phyloP scores from a whole-genome alignment of 306 rosid genomes.

The Potentilla sterilis region DNA sequence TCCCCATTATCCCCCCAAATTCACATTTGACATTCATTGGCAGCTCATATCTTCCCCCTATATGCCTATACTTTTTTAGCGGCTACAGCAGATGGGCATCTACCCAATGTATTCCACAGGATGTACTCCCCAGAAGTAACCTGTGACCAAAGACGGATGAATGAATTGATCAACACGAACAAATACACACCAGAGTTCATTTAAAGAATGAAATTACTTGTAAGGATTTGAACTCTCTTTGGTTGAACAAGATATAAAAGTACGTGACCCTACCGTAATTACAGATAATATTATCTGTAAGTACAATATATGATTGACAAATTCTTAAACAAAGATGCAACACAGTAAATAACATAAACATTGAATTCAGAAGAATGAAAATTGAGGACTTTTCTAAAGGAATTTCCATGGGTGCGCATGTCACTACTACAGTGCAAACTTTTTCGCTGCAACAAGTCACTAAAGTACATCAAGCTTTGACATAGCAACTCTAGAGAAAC shows the following conservation, averaged over 20 bases:
- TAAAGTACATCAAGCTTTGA: background rate
- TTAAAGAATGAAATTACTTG: background rate
- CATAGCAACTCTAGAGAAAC: background rate
- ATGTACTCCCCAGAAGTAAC: slow-evolving; percentile 81
- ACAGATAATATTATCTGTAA: background rate
- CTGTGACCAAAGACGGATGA: slow-evolving; percentile 32
- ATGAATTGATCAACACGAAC: background rate
- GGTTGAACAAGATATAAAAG: background rate
- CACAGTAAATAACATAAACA: background rate
- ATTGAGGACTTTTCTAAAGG: background rate
- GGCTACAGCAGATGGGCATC: slow-evolving; percentile 67
- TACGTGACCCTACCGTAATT: background rate
- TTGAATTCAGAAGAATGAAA: background rate
- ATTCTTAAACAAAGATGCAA: background rate
- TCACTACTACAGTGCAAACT: background rate
- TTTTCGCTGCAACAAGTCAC: background rate
- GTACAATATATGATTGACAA: background rate
- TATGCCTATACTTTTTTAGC: slow-evolving; percentile 21
- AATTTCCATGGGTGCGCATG: background rate
- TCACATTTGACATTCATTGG: slow-evolving; percentile 1
- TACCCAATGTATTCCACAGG: slow-evolving; percentile 89
- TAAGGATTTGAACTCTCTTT: background rate
- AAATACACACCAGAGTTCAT: background rate
- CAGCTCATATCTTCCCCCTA: slow-evolving; percentile 19
- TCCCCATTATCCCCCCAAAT: slow-evolving; percentile 18